Evolutionary conservation across 1,284 basidiomycete genomes (phyloP), one percentile per base, ranked within the genome.

Genomic region (Ceratobasidium sp.): DNA sequence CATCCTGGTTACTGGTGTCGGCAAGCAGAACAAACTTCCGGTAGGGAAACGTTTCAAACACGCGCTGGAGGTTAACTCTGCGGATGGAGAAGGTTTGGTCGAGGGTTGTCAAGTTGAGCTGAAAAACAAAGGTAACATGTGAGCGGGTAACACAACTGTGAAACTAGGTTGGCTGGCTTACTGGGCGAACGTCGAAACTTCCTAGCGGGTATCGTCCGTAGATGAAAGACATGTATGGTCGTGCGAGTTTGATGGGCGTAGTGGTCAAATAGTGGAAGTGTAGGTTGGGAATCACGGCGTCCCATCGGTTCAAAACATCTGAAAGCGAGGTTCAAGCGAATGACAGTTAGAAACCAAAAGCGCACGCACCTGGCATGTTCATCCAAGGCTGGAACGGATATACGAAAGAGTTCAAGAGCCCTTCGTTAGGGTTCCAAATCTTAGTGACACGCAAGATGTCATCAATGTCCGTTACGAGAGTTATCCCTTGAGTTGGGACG

Each of bases 241-340:
- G 65, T 33, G 52, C 38, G 15, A 69, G 54, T 59, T 70, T 77
- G 28, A 78, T 71, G 1, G 80, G 79, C 2, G 71, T 78, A 20
- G 80, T 81, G 17, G 80, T 80, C 1, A 80, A 56, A 52, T 81
- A 81, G 66, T 81, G 80, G 78, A 80, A 81, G 48, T 81, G 79
- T 20, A 77, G 42, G 26, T 65, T 78, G 44, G 74, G 66, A 33
- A 62, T 65, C 20, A n/a, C 42, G 15, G 46, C 48, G 26, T 65
- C 46, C 73, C 73, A 75, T 75, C 33, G 62, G 20, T 62, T 62
- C 28, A 75, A 40, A 33, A 75, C 38, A 40, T 64, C 73, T 75
- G 44, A 28, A 56, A 12, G 33, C 48, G 40, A 33, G 42, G 33
- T 56, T 56, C 9, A 57, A 40, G 4, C 23, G 20, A 46, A 42